A percentile compares a stretch with the other conserved stretches of the same genome.
Conservation (phyloP, 73 alveolate genomes). For the Paramecium biaurelia region DNA sequence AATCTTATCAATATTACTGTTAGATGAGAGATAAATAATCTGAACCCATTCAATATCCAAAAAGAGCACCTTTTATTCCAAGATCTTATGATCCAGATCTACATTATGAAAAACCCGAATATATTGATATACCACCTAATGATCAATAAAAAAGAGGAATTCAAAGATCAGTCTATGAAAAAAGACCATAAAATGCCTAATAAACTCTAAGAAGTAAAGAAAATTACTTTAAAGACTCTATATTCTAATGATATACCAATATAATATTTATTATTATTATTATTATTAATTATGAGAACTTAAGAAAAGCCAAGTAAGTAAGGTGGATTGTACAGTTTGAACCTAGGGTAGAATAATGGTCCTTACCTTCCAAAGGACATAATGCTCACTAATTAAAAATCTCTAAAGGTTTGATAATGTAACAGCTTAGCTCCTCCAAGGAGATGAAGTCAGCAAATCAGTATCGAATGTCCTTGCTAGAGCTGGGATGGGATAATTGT, state of each 20-base stretch:
- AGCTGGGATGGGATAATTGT: conserved; percentile 53
- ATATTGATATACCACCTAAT: background rate
- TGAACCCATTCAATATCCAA: background rate
- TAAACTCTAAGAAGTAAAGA: background rate
- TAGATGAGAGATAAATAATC: background rate
- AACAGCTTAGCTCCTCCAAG: conserved; percentile 19
- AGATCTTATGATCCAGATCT: background rate
- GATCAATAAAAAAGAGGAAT: background rate
- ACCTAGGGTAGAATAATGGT: conserved; percentile 62
- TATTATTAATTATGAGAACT: background rate
- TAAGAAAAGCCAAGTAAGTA: conserved; percentile 54
- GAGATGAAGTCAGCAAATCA: conserved; percentile 64
- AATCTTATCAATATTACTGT: background rate
- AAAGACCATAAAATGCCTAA: background rate
- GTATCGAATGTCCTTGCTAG: conserved; percentile 47
- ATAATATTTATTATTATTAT: background rate
- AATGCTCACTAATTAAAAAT: conserved; percentile 57
- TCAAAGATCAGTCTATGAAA: background rate
- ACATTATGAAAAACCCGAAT: background rate
- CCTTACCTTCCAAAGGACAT: conserved; percentile 65
- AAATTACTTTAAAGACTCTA: conserved; percentile 18
- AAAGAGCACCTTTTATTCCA: conserved; percentile 10
- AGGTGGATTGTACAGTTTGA: conserved; percentile 63
- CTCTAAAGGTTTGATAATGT: conserved; percentile 49
- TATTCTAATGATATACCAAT: background rate